A percentile compares a stretch with the other conserved stretches of the same genome.
phyloP scores from a whole-genome alignment of 495 filamentous ascomycete genomes.

The Tuber indicum region DNA sequence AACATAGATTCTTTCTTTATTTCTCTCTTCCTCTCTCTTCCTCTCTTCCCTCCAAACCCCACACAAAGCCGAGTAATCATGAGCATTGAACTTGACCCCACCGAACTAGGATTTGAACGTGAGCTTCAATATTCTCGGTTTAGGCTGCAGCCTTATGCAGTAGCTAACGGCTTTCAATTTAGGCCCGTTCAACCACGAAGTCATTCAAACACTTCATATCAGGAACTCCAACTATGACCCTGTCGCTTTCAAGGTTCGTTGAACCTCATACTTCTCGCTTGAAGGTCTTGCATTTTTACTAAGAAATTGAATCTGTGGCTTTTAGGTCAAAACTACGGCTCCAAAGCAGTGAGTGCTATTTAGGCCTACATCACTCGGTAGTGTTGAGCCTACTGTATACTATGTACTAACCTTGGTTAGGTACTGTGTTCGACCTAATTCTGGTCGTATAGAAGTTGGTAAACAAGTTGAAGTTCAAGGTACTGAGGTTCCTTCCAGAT shows the following conservation, averaged over 20 bases:
- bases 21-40: constrained; percentile 11
- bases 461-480: constrained; percentile 86
- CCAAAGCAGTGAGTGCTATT: constrained; percentile 79
- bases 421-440: constrained; percentile 97
- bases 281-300: constrained; percentile 22
- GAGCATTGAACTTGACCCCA: constrained; percentile 88
- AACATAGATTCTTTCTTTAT: constrained; percentile 10
- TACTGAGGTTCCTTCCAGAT: constrained; percentile 45
- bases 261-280: constrained; percentile 32
- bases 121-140: constrained; percentile 41
- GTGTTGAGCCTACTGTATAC: neutral
- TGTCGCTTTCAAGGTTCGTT: constrained; percentile 86
- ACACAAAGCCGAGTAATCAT: constrained; percentile 50
- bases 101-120: constrained; percentile 91
- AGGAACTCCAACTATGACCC: constrained; percentile 70
- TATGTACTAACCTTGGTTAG: constrained; percentile 46
- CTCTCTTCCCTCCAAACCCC: constrained; percentile 11
- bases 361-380: neutral
- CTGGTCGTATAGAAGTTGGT: constrained; percentile 84
- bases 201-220: constrained; percentile 73
- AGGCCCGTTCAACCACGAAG: constrained; percentile 92
- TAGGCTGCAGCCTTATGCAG: neutral
- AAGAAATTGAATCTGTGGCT: constrained; percentile 8
- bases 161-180: constrained; percentile 9
- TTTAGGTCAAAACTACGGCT: constrained; percentile 94